A percentile compares a stretch with the other conserved stretches of the same genome.
phyloP scores from a whole-genome alignment of 257 asterid species.

The Voacanga thouarsii region DNA sequence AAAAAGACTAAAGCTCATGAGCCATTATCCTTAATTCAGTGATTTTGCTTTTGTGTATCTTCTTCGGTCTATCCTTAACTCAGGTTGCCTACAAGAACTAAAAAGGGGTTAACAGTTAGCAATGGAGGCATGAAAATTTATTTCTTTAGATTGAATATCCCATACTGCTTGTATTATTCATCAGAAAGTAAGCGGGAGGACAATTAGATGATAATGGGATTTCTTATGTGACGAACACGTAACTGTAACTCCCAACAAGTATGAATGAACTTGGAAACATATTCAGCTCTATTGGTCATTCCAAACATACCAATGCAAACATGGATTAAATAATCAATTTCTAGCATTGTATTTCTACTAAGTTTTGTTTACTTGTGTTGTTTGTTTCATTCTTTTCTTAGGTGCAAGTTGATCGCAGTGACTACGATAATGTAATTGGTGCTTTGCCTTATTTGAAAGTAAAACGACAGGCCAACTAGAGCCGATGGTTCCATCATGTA shows the following conservation, averaged over 20 bases:
- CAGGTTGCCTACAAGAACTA: neutral
- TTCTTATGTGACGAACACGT: neutral
- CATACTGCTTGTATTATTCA: neutral
- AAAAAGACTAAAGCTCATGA: neutral
- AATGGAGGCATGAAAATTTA: neutral
- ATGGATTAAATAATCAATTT: neutral
- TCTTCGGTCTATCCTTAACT: neutral
- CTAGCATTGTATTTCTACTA: neutral
- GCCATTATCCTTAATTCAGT: neutral
- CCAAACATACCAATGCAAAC: neutral
- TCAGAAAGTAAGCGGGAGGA: neutral
- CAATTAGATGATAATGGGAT: neutral
- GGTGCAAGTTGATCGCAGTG: constrained; percentile 92
- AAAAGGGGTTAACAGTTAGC: neutral
- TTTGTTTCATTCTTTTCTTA: constrained; percentile 20
- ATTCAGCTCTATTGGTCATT: neutral
- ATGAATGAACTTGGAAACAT: neutral
- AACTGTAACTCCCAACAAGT: neutral
- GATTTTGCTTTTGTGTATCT: neutral
- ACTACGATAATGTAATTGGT: constrained; percentile 86
- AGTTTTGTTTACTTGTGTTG: neutral
- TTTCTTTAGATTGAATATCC: neutral
- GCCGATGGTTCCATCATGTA: constrained; percentile 13
- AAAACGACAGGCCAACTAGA: constrained; percentile 56
- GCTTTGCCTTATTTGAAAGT: constrained; percentile 95